Conservation (phyloP, 768 basidiomycete genomes). For the Serendipita vermifera region DNA sequence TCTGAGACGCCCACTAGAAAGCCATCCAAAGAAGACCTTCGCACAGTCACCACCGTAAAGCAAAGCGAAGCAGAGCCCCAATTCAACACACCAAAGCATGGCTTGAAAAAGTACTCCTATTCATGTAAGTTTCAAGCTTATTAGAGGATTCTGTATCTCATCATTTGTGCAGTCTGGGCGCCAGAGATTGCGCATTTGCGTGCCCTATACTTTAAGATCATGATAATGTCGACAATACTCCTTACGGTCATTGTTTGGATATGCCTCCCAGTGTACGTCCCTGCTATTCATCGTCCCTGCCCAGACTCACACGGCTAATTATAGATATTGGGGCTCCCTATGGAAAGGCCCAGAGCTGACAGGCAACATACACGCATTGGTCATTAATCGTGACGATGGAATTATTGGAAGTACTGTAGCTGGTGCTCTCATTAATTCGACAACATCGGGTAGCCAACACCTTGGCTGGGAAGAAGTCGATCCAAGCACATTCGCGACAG, state of each 20-base stretch:
- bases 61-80: not conserved
- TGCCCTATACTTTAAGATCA: conserved; percentile 23
- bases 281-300: conserved; percentile 14
- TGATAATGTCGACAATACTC: conserved; percentile 22
- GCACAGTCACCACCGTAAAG: not conserved
- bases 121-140: not conserved
- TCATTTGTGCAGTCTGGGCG: conserved; percentile 17
- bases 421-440: conserved; percentile 20
- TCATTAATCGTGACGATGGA: conserved; percentile 30
- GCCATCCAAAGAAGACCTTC: not conserved
- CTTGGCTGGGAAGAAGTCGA: conserved; percentile 19
- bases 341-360: conserved; percentile 16
- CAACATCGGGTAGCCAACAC: conserved; percentile 15
- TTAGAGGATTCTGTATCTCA: not conserved
- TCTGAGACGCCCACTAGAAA: not conserved
- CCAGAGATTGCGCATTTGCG: conserved; percentile 19
- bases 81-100: not conserved
- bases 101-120: not conserved
- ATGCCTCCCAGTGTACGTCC: conserved; percentile 29
- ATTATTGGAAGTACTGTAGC: conserved; percentile 25
- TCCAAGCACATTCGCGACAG: conserved; percentile 17
- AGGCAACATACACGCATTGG: conserved; percentile 26
- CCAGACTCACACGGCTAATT: conserved; percentile 7
- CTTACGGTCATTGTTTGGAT: conserved; percentile 30
- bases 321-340: conserved; percentile 22